A percentile compares a stretch with the other conserved stretches of the same genome.
These are phyloP conservation scores for Pseudocercospora fuligena DNA, from an alignment of 2,329 filamentous ascomycete genomes.

Conservation along the genomic window DNA sequence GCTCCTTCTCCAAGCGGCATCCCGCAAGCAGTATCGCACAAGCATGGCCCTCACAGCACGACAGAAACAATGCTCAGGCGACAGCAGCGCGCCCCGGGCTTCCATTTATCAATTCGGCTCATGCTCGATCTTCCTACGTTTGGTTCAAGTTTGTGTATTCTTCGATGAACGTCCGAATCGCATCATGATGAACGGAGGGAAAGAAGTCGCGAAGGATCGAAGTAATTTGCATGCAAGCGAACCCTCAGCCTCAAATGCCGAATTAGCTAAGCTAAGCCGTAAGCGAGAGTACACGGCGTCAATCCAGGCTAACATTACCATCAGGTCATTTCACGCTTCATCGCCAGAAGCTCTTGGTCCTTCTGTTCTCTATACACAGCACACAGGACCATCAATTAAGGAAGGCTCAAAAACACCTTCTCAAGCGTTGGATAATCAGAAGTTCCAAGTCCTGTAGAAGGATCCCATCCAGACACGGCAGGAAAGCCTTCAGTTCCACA, in stretches of 20 bases:
- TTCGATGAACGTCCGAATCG: neutral
- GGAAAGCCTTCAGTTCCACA: slow-evolving; percentile 43
- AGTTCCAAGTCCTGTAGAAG: slow-evolving; percentile 34
- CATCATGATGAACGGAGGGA: neutral
- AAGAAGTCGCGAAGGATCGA: neutral
- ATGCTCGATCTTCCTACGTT: too few relatives aligned
- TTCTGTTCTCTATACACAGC: neutral
- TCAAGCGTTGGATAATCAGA: slow-evolving; percentile 34
- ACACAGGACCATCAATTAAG: neutral
- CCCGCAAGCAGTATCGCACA: neutral
- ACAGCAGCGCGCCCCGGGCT: too few relatives aligned
- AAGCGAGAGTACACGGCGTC: neutral
- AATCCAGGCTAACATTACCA: neutral
- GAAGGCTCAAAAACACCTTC: slow-evolving; percentile 18
- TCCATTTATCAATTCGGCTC: too few relatives aligned
- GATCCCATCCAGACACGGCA: slow-evolving; percentile 38
- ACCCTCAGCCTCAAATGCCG: neutral
- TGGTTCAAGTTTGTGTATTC: too few relatives aligned
- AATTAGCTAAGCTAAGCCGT: neutral
- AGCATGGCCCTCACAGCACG: too few relatives aligned
- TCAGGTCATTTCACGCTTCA: neutral
- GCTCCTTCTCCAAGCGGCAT: neutral
- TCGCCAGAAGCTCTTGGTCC: neutral
- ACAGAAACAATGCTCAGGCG: too few relatives aligned
- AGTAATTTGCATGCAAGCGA: neutral